A percentile compares a stretch with the other conserved stretches of the same genome.
Evolutionary conservation across 1,139 yeast species (phyloP).

Genomic region (Scheffersomyces segobiensis): DNA sequence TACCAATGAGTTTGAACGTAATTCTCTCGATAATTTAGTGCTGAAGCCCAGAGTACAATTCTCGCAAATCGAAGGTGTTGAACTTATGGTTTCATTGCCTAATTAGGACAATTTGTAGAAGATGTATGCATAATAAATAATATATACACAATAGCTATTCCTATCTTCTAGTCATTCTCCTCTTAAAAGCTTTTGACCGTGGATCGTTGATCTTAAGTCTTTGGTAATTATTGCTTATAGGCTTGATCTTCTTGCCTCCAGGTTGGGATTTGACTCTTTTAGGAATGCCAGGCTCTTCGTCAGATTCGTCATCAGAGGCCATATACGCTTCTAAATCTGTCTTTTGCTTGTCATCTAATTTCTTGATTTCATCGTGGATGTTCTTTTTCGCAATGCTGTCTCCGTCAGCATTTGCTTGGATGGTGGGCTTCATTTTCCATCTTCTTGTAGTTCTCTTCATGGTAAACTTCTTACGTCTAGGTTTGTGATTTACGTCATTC

Average conservation of each 20-base stretch:
- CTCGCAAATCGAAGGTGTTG: background rate
- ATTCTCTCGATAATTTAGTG: background rate
- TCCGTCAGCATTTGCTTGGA: slow-evolving; percentile 19
- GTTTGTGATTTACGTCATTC: slow-evolving; percentile 8
- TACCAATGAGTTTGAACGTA: background rate
- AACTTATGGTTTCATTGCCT: background rate
- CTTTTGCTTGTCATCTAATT: slow-evolving; percentile 26
- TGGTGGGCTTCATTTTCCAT: slow-evolving; percentile 53
- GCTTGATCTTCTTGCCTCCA: slow-evolving; percentile 27
- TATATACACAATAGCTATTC: background rate
- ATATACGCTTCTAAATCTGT: slow-evolving; percentile 22
- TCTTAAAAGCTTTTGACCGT: slow-evolving; percentile 27
- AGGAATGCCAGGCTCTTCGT: slow-evolving; percentile 13
- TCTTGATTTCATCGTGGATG: slow-evolving; percentile 41
- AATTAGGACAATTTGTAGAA: background rate
- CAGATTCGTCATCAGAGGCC: slow-evolving; percentile 9
- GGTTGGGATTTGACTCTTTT: slow-evolving; percentile 1
- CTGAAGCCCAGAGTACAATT: background rate
- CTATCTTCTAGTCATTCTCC: slow-evolving; percentile 9
- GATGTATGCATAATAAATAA: background rate
- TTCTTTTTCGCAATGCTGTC: slow-evolving; percentile 35
- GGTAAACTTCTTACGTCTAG: slow-evolving; percentile 34
- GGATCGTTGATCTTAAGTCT: slow-evolving; percentile 47
- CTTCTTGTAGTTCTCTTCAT: slow-evolving; percentile 67
- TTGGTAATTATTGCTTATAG: slow-evolving; percentile 41